These are phyloP conservation scores for Claviceps pazoutovae DNA, from an alignment of 2,329 filamentous ascomycete species.

Conservation along the genomic window DNA sequence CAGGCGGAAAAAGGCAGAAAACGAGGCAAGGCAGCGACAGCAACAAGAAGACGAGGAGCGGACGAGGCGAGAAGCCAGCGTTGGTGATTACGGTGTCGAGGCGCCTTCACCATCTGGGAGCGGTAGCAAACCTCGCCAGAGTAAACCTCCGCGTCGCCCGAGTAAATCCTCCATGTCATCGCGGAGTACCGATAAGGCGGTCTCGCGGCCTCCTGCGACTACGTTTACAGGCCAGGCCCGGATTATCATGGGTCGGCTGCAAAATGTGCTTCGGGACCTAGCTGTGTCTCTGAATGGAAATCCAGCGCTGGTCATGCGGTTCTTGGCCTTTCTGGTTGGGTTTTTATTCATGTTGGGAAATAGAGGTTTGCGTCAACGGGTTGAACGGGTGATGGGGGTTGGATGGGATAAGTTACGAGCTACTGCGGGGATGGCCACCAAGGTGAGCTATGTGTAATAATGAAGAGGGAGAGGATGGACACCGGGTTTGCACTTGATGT, in stretches of 20 bases:
- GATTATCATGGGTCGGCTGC: constrained; percentile 38
- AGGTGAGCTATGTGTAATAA: constrained; percentile 80
- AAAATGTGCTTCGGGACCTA: constrained; percentile 36
- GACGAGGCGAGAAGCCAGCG: constrained; percentile 35
- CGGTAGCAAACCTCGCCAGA: constrained; percentile 20
- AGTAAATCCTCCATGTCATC: constrained; percentile 12
- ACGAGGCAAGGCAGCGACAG: constrained; percentile 40
- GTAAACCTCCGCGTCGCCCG: constrained; percentile 15
- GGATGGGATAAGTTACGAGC: constrained; percentile 70
- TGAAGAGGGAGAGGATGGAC: constrained; percentile 3
- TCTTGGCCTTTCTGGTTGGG: constrained; percentile 67
- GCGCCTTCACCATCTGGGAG: constrained; percentile 24
- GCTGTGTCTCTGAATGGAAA: constrained; percentile 39
- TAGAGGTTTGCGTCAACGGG: constrained; percentile 57
- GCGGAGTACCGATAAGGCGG: constrained; percentile 17
- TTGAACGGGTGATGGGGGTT: constrained; percentile 52
- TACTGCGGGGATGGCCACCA: constrained; percentile 91
- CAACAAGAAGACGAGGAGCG: constrained; percentile 44
- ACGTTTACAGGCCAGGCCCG: constrained; percentile 35
- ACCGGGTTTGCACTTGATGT: no score
- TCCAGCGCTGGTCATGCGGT: constrained; percentile 41
- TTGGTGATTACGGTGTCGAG: constrained; percentile 58
- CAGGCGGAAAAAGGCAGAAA: constrained; percentile 39
- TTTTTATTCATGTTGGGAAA: constrained; percentile 65
- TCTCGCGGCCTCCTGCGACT: constrained; percentile 18